Conservation (phyloP, 352 stramenopile genomes). For the Globisporangium spiculum region DNA sequence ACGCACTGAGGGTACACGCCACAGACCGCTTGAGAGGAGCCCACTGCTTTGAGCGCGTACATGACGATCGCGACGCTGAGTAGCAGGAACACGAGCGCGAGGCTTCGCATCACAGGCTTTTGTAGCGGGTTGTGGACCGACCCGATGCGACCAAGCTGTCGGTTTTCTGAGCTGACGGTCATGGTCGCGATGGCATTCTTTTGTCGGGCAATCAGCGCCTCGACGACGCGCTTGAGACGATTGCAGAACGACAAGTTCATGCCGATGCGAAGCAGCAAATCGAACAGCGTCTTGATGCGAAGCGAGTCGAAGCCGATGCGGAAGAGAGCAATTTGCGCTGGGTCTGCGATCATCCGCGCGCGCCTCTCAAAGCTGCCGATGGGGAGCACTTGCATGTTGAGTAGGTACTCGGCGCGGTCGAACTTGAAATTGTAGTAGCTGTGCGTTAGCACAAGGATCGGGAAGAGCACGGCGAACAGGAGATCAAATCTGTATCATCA, state of each 20-base stretch:
- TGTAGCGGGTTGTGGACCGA: not conserved
- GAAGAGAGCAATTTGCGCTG: conserved; percentile 26
- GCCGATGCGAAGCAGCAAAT: conserved; percentile 31
- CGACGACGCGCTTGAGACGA: conserved; percentile 37
- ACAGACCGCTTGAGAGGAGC: conserved; percentile 17
- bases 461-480: conserved; percentile 25
- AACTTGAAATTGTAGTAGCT: conserved; percentile 27
- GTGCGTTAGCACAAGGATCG: conserved; percentile 26
- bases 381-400: conserved; percentile 28
- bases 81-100: conserved; percentile 15
- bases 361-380: conserved; percentile 29
- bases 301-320: conserved; percentile 30
- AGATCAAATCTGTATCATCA: conserved; percentile 27
- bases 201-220: conserved; percentile 19
- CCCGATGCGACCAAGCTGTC: not conserved
- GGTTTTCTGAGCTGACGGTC: not conserved
- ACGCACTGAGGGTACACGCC: conserved; percentile 25
- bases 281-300: conserved; percentile 21
- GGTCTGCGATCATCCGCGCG: conserved; percentile 29
- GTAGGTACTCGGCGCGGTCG: conserved; percentile 20
- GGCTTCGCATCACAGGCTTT: conserved; percentile 3
- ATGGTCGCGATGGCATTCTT: not conserved
- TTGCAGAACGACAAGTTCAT: conserved; percentile 38
- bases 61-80: conserved; percentile 17
- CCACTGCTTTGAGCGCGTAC: conserved; percentile 12